Percentiles rank a stretch among this genome's conserved stretches.
These are phyloP conservation scores for Xylaria scruposa DNA, from an alignment of 495 filamentous ascomycete genomes.

Conservation along the genomic window DNA sequence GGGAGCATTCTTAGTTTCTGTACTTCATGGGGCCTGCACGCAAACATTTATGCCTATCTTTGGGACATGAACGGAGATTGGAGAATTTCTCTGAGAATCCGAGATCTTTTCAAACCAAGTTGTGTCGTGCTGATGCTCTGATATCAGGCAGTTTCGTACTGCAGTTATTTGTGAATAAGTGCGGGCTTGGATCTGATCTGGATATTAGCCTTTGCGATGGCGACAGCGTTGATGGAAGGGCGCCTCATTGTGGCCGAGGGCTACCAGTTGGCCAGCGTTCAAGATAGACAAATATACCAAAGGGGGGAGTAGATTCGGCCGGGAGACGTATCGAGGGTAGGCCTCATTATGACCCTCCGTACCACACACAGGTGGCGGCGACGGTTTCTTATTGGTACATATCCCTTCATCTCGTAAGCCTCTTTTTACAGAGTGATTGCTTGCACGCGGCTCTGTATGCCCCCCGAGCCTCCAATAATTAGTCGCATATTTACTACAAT, in stretches of 20 bases:
- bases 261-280: not conserved
- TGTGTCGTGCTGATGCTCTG: not conserved
- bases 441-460: not conserved
- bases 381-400: not conserved
- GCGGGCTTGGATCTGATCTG: not conserved
- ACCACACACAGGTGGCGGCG: not conserved
- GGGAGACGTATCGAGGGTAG: not conserved
- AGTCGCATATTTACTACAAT: not conserved
- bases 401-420: not conserved
- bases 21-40: not conserved
- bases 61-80: not conserved
- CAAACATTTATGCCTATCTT: not conserved
- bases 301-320: not conserved
- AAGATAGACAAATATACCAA: not conserved
- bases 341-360: not conserved
- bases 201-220: not conserved
- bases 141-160: conserved; percentile 2
- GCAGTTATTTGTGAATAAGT: conserved; percentile 10
- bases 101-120: not conserved
- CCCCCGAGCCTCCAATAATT: too few species aligned
- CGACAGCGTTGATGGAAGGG: not conserved
- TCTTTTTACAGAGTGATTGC: not conserved
- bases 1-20: not conserved
- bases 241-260: not conserved
- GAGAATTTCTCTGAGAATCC: conserved; percentile 1